Evolutionary conservation across 805 yeast species (phyloP).

Genomic region (Babjeviella inositovora): DNA sequence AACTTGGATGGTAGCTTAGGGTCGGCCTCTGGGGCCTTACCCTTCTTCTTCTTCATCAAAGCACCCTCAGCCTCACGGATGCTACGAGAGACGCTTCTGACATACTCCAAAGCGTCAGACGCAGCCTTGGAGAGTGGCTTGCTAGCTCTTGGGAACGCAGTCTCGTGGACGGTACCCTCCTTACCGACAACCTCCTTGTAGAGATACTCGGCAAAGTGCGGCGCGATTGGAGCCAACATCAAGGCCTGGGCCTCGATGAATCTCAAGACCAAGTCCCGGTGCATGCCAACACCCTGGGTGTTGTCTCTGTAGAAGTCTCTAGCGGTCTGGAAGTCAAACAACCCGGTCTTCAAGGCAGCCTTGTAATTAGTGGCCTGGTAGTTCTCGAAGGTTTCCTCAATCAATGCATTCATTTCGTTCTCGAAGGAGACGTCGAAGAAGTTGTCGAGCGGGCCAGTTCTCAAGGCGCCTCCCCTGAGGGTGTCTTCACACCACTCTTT

Average conservation of each 20-base stretch:
- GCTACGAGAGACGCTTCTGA: constrained; percentile 62
- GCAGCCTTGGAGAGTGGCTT: constrained; percentile 46
- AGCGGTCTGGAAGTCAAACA: constrained; percentile 88
- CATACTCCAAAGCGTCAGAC: constrained; percentile 60
- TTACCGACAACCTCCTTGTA: constrained; percentile 71
- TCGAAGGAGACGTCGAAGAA: constrained; percentile 87
- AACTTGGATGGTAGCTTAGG: constrained; percentile 55
- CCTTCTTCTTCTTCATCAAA: constrained; percentile 69
- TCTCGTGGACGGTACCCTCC: constrained; percentile 50
- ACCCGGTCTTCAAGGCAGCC: constrained; percentile 77
- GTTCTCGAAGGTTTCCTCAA: constrained; percentile 57
- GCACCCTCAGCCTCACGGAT: constrained; percentile 89
- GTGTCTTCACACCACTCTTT: constrained; percentile 86
- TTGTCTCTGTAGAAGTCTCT: constrained; percentile 94
- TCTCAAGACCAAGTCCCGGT: constrained; percentile 60
- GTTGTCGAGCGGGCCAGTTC: constrained; percentile 29
- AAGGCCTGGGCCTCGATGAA: constrained; percentile 82
- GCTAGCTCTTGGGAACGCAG: constrained; percentile 67
- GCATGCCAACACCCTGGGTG: constrained; percentile 50
- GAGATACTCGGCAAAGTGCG: constrained; percentile 86
- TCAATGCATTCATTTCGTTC: constrained; percentile 77
- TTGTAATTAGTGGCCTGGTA: constrained; percentile 69
- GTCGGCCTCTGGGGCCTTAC: constrained; percentile 67
- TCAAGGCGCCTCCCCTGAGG: constrained; percentile 42
- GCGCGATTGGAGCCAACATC: constrained; percentile 82